Evolutionary conservation across 2,329 filamentous ascomycete genomes (phyloP), one percentile per base, ranked within the genome.

Genomic region (Exutisphaerella laricina): DNA sequence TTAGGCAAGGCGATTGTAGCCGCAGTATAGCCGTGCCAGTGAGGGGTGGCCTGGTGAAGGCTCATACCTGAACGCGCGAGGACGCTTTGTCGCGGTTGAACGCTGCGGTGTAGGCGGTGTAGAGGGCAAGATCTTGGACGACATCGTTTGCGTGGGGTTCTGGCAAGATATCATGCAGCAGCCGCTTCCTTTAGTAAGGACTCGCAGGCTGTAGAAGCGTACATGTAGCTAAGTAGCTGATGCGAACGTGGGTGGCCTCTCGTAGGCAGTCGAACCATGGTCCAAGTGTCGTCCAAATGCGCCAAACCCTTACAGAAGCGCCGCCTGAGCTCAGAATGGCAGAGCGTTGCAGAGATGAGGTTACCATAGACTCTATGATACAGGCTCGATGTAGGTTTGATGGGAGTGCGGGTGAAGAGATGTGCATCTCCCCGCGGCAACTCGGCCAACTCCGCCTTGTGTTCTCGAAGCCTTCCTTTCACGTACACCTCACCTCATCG

Each of bases 391-490:
- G 17, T 17, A 35, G 14, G 33, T 12, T 5, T 17, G 33, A n/a
- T 35, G 17, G 33, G 21, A 12, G 33, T 12, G 13, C 9, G 12
- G 18, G 33, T 10, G 18, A 20, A 35, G 17, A 35, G n/a, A 22
- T 16, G 20, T 22, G n/a, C n/a, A n/a, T n/a, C n/a, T n/a, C n/a
- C n/a, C n/a, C n/a, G n/a, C n/a, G n/a, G n/a, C n/a, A n/a, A n/a
- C n/a, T n/a, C n/a, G n/a, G n/a, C n/a, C n/a, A n/a, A n/a, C n/a
- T n/a, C n/a, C n/a, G n/a, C n/a, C n/a, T n/a, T n/a, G n/a, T n/a
- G n/a, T 39, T 39, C 25, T 17, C 28, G 25, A 39, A 30, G 36
- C 23, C 36, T 30, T 41, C 39, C 29, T 18, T 20, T 21, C 30
- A 13, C 17, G 23, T n/a, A 12, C 18, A 33, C 10, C 14, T 23